These are phyloP conservation scores for Saturnispora galanensis DNA, from an alignment of 805 yeast genomes.

Conservation along the genomic window DNA sequence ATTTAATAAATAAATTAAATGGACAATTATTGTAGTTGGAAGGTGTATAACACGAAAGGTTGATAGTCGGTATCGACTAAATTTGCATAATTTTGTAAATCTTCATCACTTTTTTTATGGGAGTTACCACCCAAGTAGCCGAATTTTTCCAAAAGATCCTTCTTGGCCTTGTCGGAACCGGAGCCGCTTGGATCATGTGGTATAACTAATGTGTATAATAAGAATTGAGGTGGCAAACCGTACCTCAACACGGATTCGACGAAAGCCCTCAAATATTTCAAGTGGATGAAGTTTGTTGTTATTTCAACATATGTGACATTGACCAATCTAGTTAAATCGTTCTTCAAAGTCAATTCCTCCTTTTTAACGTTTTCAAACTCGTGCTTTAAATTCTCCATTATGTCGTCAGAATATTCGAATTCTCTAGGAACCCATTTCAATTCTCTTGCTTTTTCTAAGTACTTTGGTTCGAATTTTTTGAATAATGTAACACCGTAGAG, in stretches of 20 bases:
- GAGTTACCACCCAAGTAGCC: constrained; percentile 92
- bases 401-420: constrained; percentile 73
- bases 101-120: constrained; percentile 48
- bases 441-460: constrained; percentile 66
- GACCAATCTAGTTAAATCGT: constrained; percentile 74
- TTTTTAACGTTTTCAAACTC: constrained; percentile 72
- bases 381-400: constrained; percentile 58
- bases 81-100: constrained; percentile 77
- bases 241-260: constrained; percentile 92
- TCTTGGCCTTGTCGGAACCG: constrained; percentile 47
- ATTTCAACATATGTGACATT: constrained; percentile 87
- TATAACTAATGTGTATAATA: constrained; percentile 37
- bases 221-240: constrained; percentile 92
- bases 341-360: constrained; percentile 60
- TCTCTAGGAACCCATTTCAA: constrained; percentile 89
- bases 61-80: constrained; percentile 92
- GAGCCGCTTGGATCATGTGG: constrained; percentile 25
- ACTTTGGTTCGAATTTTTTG: constrained; percentile 68
- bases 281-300: constrained; percentile 79
- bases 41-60: constrained; percentile 75
- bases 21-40: background rate
- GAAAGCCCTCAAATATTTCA: constrained; percentile 76
- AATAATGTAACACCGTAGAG: constrained; percentile 77
- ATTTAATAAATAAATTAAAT: background rate
- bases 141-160: constrained; percentile 61